These are phyloP conservation scores for Colletotrichum limetticola DNA, from an alignment of 2,329 filamentous ascomycete genomes.

Conservation along the genomic window DNA sequence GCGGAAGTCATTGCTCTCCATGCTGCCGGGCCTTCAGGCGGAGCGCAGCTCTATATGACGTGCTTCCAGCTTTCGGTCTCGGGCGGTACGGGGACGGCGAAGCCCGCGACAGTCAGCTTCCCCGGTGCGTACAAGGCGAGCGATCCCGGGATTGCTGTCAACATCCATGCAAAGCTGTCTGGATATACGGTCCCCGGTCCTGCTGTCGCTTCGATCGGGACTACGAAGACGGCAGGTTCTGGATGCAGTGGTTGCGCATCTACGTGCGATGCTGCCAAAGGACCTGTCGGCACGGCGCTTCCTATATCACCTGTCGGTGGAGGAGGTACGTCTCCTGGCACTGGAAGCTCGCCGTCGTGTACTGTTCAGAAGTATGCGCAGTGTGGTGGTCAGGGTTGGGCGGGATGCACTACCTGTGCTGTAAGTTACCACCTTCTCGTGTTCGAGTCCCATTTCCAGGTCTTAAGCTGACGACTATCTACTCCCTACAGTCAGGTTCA, in stretches of 20 bases:
- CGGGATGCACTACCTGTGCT: slow-evolving; percentile 53
- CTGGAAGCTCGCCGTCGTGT: slow-evolving; percentile 40
- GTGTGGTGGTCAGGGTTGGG: slow-evolving; percentile 53
- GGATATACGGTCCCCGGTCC: slow-evolving; percentile 57
- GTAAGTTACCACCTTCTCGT: slow-evolving; percentile 38
- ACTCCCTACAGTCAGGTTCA: slow-evolving; percentile 41
- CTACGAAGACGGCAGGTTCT: slow-evolving; percentile 52
- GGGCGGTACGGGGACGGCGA: slow-evolving; percentile 39
- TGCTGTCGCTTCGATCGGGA: slow-evolving; percentile 52
- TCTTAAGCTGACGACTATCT: not conserved
- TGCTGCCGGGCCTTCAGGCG: slow-evolving; percentile 46
- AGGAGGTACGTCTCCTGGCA: slow-evolving; percentile 12
- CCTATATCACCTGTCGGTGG: slow-evolving; percentile 11
- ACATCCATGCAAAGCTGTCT: slow-evolving; percentile 55
- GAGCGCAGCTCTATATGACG: slow-evolving; percentile 52
- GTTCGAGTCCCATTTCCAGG: not conserved
- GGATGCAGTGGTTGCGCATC: slow-evolving; percentile 52
- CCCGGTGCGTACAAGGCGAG: slow-evolving; percentile 55
- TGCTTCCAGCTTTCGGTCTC: slow-evolving; percentile 49
- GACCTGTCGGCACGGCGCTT: slow-evolving; percentile 42
- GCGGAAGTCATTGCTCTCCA: slow-evolving; percentile 62
- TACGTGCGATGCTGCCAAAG: slow-evolving; percentile 48
- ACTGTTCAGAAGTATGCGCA: slow-evolving; percentile 48
- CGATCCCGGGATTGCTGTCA: slow-evolving; percentile 59
- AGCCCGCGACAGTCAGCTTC: slow-evolving; percentile 47